Conservation (phyloP, 176 grass and related monocot species). For the Triticum timopheevii region DNA sequence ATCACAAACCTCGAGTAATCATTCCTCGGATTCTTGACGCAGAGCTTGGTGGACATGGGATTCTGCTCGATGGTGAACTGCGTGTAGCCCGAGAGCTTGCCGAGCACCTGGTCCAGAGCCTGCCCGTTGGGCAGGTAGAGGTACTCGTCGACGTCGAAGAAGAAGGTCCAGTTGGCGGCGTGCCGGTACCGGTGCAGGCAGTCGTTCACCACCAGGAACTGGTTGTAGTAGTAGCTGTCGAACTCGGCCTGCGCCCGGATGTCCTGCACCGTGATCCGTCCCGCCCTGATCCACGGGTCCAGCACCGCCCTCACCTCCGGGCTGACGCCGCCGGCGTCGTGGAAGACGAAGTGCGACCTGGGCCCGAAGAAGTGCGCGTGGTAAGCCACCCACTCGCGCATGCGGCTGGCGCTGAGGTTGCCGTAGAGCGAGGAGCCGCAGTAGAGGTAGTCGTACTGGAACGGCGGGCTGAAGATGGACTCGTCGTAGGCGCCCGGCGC, state of each 20-base stretch:
- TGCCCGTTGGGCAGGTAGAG: conserved; percentile 60
- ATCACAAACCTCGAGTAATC: conserved; percentile 52
- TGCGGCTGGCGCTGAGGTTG: conserved; percentile 58
- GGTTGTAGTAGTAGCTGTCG: conserved; percentile 93
- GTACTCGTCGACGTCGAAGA: conserved; percentile 95
- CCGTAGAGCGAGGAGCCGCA: conserved; percentile 94
- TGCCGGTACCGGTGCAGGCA: conserved; percentile 77
- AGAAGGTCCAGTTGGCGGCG: conserved; percentile 92
- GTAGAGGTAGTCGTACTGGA: conserved; percentile 86
- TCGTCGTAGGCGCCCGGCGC: conserved; percentile 64
- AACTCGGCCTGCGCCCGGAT: conserved; percentile 71
- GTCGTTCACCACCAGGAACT: conserved; percentile 91
- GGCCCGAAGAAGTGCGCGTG: conserved; percentile 83
- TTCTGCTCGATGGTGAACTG: conserved; percentile 97
- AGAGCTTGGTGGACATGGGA: conserved; percentile 90
- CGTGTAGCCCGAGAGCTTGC: conserved; percentile 48
- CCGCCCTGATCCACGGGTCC: conserved; percentile 72
- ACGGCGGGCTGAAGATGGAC: conserved; percentile 49
- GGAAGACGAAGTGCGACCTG: conserved; percentile 82
- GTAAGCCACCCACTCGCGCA: conserved; percentile 85
- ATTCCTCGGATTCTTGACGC: conserved; percentile 46
- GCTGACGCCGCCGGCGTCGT: conserved; percentile 69
- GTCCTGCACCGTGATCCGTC: conserved; percentile 78
- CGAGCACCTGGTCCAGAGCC: conserved; percentile 51
- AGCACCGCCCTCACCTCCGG: conserved; percentile 61